phyloP scores from a whole-genome alignment of 306 rosid species.

The Citrullus colocynthis region DNA sequence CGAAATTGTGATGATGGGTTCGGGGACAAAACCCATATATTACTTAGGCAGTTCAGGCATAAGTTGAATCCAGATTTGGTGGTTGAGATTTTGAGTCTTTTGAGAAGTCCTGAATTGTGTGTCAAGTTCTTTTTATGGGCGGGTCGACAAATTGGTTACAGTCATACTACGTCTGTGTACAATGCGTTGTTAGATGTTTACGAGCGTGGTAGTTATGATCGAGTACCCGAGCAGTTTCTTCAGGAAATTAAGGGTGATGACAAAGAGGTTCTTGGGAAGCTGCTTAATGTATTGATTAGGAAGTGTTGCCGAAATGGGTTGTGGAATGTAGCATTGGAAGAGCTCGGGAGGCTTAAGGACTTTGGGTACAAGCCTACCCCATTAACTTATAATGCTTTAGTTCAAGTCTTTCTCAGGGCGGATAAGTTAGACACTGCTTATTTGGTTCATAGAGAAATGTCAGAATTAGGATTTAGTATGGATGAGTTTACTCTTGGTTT shows the following conservation, averaged over 20 bases:
- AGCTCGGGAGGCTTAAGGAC: conserved; percentile 80
- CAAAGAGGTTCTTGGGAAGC: conserved; percentile 36
- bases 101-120: conserved; percentile 31
- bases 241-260: conserved; percentile 46
- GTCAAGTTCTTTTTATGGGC: conserved; percentile 65
- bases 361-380: conserved; percentile 57
- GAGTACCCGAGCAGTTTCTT: conserved; percentile 31
- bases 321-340: conserved; percentile 75
- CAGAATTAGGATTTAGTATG: conserved; percentile 42
- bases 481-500: conserved; percentile 49
- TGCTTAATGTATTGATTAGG: conserved; percentile 54
- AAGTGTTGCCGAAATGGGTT: conserved; percentile 65
- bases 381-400: conserved; percentile 48
- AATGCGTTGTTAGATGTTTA: conserved; percentile 35
- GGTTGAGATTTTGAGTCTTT: conserved; percentile 34
- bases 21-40: conserved; percentile 27
- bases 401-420: conserved; percentile 63
- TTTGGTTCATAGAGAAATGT: conserved; percentile 69
- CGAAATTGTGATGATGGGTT: conserved; percentile 20
- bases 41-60: conserved; percentile 48
- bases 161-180: conserved; percentile 34
- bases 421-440: conserved; percentile 53
- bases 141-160: conserved; percentile 65
- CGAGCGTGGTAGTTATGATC: conserved; percentile 16
- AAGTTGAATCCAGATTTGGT: conserved; percentile 35